Evolutionary conservation across 495 filamentous ascomycete species (phyloP).

Genomic region (Daldinia vernicosa): DNA sequence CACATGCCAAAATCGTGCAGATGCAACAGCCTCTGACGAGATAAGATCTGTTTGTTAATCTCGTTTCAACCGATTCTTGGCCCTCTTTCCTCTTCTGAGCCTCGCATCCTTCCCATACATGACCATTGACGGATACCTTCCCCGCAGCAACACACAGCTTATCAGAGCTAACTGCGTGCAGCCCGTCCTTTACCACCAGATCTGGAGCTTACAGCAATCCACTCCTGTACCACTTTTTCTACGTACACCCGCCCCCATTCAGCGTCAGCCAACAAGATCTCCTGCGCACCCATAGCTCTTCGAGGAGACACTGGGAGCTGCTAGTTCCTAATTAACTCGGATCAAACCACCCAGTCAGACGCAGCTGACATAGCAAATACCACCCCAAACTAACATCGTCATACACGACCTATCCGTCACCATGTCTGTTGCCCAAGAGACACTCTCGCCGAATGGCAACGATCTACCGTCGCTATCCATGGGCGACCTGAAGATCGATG

Average conservation of each 20-base stretch:
- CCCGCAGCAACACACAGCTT: conserved; percentile 44
- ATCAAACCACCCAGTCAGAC: conserved; percentile 34
- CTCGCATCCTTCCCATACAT: conserved; percentile 41
- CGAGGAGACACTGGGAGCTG: conserved; percentile 4
- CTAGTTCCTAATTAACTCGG: conserved; percentile 31
- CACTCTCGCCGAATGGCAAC: conserved; percentile 50
- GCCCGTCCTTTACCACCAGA: conserved; percentile 31
- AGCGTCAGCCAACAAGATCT: conserved; percentile 40
- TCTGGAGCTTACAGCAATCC: conserved; percentile 39
- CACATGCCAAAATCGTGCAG: conserved; percentile 42
- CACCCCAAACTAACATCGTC: conserved; percentile 15
- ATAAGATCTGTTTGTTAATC: conserved; percentile 40
- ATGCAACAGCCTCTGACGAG: conserved; percentile 43
- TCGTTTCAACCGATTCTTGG: conserved; percentile 35
- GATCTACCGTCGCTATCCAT: conserved; percentile 55
- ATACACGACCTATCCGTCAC: conserved; percentile 10
- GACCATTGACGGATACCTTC: conserved; percentile 39
- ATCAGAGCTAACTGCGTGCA: conserved; percentile 47
- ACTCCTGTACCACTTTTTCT: conserved; percentile 43
- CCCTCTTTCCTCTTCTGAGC: conserved; percentile 32
- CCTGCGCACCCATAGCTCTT: conserved; percentile 23
- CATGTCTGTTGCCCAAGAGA: conserved; percentile 62
- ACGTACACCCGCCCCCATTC: conserved; percentile 38
- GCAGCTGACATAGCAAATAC: conserved; percentile 33
- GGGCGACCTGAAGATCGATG: conserved; percentile 57